These are phyloP conservation scores for Favolaschia claudopus DNA, from an alignment of 768 basidiomycete species.

Conservation along the genomic window DNA sequence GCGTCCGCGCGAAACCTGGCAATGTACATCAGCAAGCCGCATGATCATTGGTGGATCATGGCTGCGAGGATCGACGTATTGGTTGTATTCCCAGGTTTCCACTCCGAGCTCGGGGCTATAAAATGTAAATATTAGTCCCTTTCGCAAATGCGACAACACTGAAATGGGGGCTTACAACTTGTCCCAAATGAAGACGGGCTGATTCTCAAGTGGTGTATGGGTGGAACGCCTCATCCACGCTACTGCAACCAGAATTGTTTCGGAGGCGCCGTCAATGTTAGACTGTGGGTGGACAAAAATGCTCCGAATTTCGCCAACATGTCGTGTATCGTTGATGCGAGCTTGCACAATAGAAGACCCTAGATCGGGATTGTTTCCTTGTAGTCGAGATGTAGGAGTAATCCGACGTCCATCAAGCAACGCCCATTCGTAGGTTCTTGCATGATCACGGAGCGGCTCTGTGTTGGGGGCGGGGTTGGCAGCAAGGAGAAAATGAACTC, in stretches of 20 bases:
- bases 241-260: conserved; percentile 5
- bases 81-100: conserved; percentile 17
- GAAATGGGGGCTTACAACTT: conserved; percentile 28
- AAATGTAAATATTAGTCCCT: not conserved
- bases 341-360: conserved; percentile 24
- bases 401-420: conserved; percentile 28
- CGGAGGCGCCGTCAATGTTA: not conserved
- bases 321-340: not conserved
- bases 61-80: not conserved
- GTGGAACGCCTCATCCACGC: conserved; percentile 3
- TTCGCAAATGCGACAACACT: too few relatives aligned
- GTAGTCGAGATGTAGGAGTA: conserved; percentile 15
- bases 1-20: conserved; percentile 23
- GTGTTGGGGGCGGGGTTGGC: not conserved
- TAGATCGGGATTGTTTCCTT: not conserved
- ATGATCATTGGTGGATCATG: conserved; percentile 20
- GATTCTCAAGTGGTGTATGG: not conserved
- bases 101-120: conserved; percentile 32
- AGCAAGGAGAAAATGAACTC: too few relatives aligned
- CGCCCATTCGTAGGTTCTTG: conserved; percentile 10
- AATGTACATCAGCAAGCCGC: conserved; percentile 19
- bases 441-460: not conserved
- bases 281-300: conserved; percentile 26
- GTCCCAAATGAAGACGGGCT: conserved; percentile 21
- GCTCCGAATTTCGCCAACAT: conserved; percentile 19